Evolutionary conservation across 371 early-diverging fungal genomes (phyloP), one percentile per base, ranked within the genome.

Genomic region (Apophysomyces sp.): DNA sequence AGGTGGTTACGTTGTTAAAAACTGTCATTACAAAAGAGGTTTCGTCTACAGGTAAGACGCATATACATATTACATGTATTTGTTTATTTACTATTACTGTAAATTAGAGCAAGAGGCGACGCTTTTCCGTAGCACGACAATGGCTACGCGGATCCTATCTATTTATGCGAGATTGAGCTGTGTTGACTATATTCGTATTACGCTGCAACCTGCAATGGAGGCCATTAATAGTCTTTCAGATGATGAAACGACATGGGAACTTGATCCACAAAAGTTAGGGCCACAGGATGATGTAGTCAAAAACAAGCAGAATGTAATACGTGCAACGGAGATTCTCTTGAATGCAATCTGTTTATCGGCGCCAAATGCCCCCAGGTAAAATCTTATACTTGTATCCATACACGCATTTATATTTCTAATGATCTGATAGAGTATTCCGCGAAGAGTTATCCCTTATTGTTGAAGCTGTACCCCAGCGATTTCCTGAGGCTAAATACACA

Each of bases 61-160:
- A 57, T 30, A 8, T 13, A 56, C 7, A 39, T 27, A 34, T 31
- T 34, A 36, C 5, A 31, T 2, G 40, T 6, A 27, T 12, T 27
- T 5, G n/a, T 53, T 11, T 27, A 57, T 11, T n/a, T 13, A 37
- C 18, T 57, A 39, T 31, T 9, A 9, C 21, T 28, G 21, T 30
- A 26, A 65, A 60, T n/a, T 69, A 59, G 94, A 91, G 55, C 82
- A 88, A 62, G 91, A 93, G 34, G 81, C 94, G 0, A 92, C 92
- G 57, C 72, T 98, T 52, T 96, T 98, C 84, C 86, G 98, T 28
- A 84, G 94, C 36, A 96, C 96, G 67, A 90, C 92, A 16, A 90
- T 97, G 76, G 91, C 96, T 0, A 95, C 95, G 0, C 83, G 92
- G 7, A 75, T 97, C 11, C 69, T 98, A 61, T 89, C 94, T 0